Evolutionary conservation across 2,329 filamentous ascomycete species (phyloP).

Genomic region (Ambrosiella cleistominuta): DNA sequence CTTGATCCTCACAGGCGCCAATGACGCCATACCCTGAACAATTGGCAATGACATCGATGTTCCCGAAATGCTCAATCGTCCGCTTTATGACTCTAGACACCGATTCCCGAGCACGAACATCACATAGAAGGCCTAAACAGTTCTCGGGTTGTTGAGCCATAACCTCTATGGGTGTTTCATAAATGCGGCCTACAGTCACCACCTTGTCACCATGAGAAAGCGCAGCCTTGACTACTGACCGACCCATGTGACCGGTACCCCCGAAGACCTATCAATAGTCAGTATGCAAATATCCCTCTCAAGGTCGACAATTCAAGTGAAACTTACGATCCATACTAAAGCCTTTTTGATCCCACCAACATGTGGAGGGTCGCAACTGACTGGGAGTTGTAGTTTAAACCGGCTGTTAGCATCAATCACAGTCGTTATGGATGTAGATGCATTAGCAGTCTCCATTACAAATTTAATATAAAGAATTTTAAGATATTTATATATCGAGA

Average conservation of each 20-base stretch:
- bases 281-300: background rate
- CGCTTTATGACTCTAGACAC: constrained; percentile 54
- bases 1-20: constrained; percentile 88
- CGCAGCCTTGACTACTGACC: constrained; percentile 69
- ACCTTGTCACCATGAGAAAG: constrained; percentile 69
- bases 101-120: constrained; percentile 67
- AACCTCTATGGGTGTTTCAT: constrained; percentile 54
- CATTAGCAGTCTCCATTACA: background rate
- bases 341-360: constrained; percentile 51
- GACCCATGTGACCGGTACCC: constrained; percentile 91
- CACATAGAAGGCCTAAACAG: constrained; percentile 69
- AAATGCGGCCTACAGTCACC: constrained; percentile 66
- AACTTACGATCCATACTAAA: constrained; percentile 72
- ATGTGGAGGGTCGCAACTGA: constrained; percentile 71
- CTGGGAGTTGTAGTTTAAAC: constrained; percentile 45
- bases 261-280: constrained; percentile 56
- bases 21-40: constrained; percentile 93
- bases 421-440: background rate
- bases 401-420: background rate
- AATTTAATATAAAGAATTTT: background rate
- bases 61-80: constrained; percentile 58
- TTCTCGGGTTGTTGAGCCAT: constrained; percentile 57
- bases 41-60: constrained; percentile 78
- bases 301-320: background rate
- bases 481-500: too few species aligned